Conservation (phyloP, 1,284 basidiomycete genomes). For the Trichosporon asahii region DNA sequence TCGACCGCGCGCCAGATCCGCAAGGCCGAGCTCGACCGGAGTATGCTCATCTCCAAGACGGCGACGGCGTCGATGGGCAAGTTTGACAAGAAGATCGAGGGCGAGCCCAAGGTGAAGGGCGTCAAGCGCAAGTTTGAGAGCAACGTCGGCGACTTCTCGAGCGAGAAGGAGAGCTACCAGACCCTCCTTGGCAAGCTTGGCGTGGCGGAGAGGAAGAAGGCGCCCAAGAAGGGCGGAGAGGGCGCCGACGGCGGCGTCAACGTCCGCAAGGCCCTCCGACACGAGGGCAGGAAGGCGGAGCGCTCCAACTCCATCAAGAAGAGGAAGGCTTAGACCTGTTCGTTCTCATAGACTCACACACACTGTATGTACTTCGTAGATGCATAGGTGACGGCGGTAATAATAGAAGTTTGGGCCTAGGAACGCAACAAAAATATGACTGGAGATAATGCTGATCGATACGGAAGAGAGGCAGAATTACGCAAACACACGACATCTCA, state of each 20-base stretch:
- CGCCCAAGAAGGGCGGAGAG: slow-evolving; percentile 56
- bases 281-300: slow-evolving; percentile 46
- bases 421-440: neutral
- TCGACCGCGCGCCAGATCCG: slow-evolving; percentile 56
- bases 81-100: slow-evolving; percentile 83
- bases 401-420: neutral
- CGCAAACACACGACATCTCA: neutral
- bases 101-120: slow-evolving; percentile 82
- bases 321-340: neutral
- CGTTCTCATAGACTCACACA: slow-evolving; percentile 4
- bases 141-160: slow-evolving; percentile 48
- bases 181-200: slow-evolving; percentile 73
- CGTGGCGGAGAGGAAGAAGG: slow-evolving; percentile 57
- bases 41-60: slow-evolving; percentile 70
- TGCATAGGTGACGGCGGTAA: slow-evolving; percentile 1
- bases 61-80: slow-evolving; percentile 89
- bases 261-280: slow-evolving; percentile 75
- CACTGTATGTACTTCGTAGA: slow-evolving; percentile 11
- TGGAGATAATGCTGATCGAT: neutral
- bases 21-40: slow-evolving; percentile 71
- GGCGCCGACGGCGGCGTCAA: slow-evolving; percentile 59
- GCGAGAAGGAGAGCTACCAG: slow-evolving; percentile 71
- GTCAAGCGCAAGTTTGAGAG: slow-evolving; percentile 82
- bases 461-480: neutral
- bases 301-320: slow-evolving; percentile 17